phyloP scores from a whole-genome alignment of 1,139 yeast genomes.

The Saccharomyces hybrid region DNA sequence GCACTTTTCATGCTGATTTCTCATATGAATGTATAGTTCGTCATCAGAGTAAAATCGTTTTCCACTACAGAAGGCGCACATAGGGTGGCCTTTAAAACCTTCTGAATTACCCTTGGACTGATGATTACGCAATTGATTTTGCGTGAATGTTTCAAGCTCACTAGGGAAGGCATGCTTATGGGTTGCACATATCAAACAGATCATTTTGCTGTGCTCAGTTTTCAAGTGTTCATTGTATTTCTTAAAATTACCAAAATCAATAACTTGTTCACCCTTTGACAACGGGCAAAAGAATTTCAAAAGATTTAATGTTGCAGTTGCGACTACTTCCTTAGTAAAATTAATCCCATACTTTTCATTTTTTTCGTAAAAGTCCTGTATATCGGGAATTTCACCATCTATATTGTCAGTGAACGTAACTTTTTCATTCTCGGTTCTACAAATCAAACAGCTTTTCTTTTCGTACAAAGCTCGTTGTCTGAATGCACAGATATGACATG shows the following conservation, averaged over 20 bases:
- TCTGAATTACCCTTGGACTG: slow-evolving; percentile 54
- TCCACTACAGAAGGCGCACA: slow-evolving; percentile 73
- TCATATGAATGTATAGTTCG: slow-evolving; percentile 72
- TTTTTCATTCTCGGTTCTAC: slow-evolving; percentile 61
- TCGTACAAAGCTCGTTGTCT: slow-evolving; percentile 76
- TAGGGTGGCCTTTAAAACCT: slow-evolving; percentile 88
- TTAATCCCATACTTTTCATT: slow-evolving; percentile 44
- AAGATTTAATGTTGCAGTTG: slow-evolving; percentile 42
- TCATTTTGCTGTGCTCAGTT: slow-evolving; percentile 49
- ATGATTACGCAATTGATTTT: slow-evolving; percentile 60
- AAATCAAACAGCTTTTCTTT: slow-evolving; percentile 69
- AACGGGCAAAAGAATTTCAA: slow-evolving; percentile 52
- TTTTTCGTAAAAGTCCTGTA: slow-evolving; percentile 30
- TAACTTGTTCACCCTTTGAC: slow-evolving; percentile 21
- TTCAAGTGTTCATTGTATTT: slow-evolving; percentile 60
- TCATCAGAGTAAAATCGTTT: slow-evolving; percentile 81
- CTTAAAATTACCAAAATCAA: slow-evolving; percentile 42
- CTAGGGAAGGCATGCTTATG: slow-evolving; percentile 70
- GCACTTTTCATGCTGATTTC: slow-evolving; percentile 83
- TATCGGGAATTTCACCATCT: slow-evolving; percentile 37
- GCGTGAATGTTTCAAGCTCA: slow-evolving; percentile 59
- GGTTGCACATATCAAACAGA: slow-evolving; percentile 69
- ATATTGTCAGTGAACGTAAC: slow-evolving; percentile 51
- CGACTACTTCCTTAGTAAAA: slow-evolving; percentile 43
- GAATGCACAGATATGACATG: slow-evolving; percentile 78